Percentiles rank a stretch among this genome's conserved stretches.
phyloP scores from a whole-genome alignment of 257 asterid genomes.

The Agastache rugosa region DNA sequence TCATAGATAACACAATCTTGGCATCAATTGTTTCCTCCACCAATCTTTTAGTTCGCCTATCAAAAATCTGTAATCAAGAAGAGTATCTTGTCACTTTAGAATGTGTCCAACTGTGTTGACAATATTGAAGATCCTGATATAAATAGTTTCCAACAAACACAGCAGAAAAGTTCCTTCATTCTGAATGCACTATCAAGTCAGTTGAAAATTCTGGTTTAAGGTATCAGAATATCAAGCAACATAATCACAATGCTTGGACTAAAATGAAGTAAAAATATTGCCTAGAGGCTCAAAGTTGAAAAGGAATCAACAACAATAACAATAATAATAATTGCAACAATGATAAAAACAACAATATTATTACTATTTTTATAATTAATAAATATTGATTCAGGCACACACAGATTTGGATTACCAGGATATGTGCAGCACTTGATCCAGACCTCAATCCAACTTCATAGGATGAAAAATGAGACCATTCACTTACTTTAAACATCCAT shows the following conservation, averaged over 20 bases:
- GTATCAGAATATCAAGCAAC: slow-evolving; percentile 26
- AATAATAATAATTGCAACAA: neutral
- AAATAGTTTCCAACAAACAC: slow-evolving; percentile 10
- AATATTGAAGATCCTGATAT: slow-evolving; percentile 4
- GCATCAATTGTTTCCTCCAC: slow-evolving; percentile 97
- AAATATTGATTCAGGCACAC: slow-evolving; percentile 6
- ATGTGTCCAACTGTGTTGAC: slow-evolving; percentile 10
- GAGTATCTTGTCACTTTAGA: slow-evolving; percentile 23
- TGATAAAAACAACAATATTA: neutral
- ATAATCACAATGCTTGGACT: slow-evolving; percentile 18
- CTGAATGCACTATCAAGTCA: slow-evolving; percentile 17
- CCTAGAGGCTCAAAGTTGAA: neutral
- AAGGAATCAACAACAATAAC: neutral
- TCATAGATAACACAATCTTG: slow-evolving; percentile 91
- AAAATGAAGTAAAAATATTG: neutral
- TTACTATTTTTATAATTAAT: neutral
- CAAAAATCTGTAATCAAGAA: slow-evolving; percentile 71
- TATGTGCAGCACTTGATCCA: slow-evolving; percentile 90
- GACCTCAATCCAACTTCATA: slow-evolving; percentile 97
- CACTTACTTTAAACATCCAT: slow-evolving; percentile 98
- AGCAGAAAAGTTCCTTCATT: slow-evolving; percentile 2
- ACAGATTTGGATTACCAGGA: slow-evolving; percentile 64
- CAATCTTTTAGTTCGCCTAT: slow-evolving; percentile 82
- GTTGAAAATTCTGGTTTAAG: slow-evolving; percentile 2
- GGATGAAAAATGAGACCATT: slow-evolving; percentile 95